Conservation (phyloP, 106 monocot species). For the Dioscorea dumetorum region DNA sequence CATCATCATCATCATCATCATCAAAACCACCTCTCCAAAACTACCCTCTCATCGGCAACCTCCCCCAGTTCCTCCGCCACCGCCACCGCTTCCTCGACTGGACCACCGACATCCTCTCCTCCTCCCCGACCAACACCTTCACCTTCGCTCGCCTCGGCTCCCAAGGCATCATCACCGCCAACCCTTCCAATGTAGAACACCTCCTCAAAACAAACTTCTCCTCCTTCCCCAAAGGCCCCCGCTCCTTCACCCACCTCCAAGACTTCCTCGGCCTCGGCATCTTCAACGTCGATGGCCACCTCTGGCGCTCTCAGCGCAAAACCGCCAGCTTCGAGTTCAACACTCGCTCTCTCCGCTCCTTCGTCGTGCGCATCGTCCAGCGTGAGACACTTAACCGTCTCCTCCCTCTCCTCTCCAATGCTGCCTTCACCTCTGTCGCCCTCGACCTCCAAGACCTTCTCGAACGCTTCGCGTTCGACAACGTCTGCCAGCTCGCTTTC, state of each 20-base stretch:
- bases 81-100: conserved; percentile 26
- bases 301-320: conserved; percentile 11
- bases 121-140: conserved; percentile 28
- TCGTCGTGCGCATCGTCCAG: conserved; percentile 6
- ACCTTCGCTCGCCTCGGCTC: conserved; percentile 15
- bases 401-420: conserved; percentile 2
- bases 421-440: not conserved
- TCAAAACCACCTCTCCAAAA: not conserved
- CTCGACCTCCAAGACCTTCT: conserved; percentile 28
- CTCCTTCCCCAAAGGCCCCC: conserved; percentile 23
- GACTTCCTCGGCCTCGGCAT: conserved; percentile 37
- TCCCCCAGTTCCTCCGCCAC: conserved; percentile 23
- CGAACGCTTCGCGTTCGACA: conserved; percentile 31
- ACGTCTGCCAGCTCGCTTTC: conserved; percentile 30
- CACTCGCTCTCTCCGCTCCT: conserved; percentile 19
- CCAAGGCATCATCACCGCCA: conserved; percentile 25
- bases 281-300: conserved; percentile 26
- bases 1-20: too few species aligned
- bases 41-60: conserved; percentile 4
- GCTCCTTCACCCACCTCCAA: not conserved
- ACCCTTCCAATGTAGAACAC: conserved; percentile 31
- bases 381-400: conserved; percentile 19
- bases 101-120: conserved; percentile 16
- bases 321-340: conserved; percentile 29
- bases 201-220: conserved; percentile 17